phyloP scores from a whole-genome alignment of 306 rosid species.

The Ormosia semicastrata region DNA sequence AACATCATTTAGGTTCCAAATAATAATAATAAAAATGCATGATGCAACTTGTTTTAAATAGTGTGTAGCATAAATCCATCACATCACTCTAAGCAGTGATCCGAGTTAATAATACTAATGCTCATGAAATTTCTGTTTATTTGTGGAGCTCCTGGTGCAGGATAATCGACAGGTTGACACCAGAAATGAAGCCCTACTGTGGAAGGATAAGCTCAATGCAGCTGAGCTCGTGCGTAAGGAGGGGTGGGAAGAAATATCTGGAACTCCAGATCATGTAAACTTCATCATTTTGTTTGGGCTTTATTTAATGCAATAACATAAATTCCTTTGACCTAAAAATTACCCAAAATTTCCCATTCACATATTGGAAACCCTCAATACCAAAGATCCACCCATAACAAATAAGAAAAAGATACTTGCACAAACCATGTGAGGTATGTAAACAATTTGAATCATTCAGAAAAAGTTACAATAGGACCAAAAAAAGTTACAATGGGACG shows the following conservation, averaged over 20 bases:
- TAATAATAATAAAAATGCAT: background rate
- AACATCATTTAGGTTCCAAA: conserved; percentile 17
- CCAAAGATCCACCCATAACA: background rate
- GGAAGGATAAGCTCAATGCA: too few relatives aligned
- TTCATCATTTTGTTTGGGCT: background rate
- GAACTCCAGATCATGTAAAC: background rate
- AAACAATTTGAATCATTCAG: too few relatives aligned
- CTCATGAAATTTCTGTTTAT: conserved; percentile 16
- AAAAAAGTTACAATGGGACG: too few relatives aligned
- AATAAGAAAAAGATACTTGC: too few relatives aligned
- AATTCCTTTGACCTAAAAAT: background rate
- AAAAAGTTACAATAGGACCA: too few relatives aligned
- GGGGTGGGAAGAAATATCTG: too few relatives aligned
- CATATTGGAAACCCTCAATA: background rate
- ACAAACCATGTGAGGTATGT: too few relatives aligned
- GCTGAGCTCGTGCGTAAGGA: too few relatives aligned
- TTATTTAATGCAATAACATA: background rate
- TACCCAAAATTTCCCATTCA: background rate
- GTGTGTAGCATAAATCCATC: background rate
- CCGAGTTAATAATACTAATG: background rate
- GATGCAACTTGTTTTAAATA: background rate
- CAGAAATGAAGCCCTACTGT: too few relatives aligned
- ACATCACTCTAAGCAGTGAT: background rate
- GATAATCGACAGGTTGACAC: too few relatives aligned
- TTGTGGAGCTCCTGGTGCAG: too few relatives aligned